Conservation (phyloP, 2,329 filamentous ascomycete genomes). For the Sporothrix humicola region DNA sequence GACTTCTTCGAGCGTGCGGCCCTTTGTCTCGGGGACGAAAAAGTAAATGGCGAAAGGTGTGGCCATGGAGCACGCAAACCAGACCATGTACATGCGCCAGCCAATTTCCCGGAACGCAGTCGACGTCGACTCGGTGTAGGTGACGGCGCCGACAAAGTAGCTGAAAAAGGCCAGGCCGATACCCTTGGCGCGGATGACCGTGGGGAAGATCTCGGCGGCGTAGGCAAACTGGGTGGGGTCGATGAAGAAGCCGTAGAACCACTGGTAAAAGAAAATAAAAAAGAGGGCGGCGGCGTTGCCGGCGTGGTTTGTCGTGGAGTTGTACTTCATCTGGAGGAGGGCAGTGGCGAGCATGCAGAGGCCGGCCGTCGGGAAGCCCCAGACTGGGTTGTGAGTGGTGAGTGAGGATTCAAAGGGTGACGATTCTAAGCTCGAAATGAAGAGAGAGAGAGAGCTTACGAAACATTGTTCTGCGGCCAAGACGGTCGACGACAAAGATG, state of each 20-base stretch:
- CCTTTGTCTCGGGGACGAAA: not conserved
- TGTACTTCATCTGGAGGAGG: constrained; percentile 13
- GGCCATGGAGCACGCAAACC: constrained; percentile 12
- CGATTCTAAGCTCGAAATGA: too few species aligned
- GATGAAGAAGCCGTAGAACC: constrained; percentile 18
- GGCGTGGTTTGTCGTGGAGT: not conserved
- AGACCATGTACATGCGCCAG: constrained; percentile 31
- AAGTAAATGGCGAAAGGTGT: not conserved
- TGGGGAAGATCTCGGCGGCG: constrained; percentile 31
- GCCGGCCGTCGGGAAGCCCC: not conserved
- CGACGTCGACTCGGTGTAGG: constrained; percentile 12
- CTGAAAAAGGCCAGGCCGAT: constrained; percentile 28
- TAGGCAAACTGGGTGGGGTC: constrained; percentile 31
- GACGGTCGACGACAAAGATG: constrained; percentile 9
- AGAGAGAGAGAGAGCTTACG: not conserved
- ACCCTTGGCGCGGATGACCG: constrained; percentile 29
- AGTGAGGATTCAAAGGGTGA: not conserved
- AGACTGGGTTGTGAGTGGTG: not conserved
- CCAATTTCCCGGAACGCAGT: constrained; percentile 25
- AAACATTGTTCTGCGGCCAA: not conserved
- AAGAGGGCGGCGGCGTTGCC: constrained; percentile 5
- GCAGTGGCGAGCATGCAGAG: constrained; percentile 9
- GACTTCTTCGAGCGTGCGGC: constrained; percentile 1
- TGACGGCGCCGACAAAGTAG: constrained; percentile 11
- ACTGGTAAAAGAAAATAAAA: not conserved